Evolutionary conservation across 2,329 filamentous ascomycete genomes (phyloP).

Genomic region (Fonsecaea multimorphosa): DNA sequence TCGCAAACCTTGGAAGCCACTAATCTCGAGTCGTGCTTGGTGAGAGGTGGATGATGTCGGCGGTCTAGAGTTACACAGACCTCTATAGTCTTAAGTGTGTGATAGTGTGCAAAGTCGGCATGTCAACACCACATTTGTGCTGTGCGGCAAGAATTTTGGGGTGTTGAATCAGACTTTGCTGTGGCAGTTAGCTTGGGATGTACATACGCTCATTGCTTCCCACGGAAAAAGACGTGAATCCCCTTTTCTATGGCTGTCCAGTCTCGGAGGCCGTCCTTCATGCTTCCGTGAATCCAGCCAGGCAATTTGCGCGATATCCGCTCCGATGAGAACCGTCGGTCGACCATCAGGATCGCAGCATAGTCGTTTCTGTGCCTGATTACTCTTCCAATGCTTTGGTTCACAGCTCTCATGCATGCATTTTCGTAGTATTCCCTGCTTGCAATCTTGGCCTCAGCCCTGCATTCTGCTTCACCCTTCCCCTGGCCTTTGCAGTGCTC

Average conservation of each 20-base stretch:
- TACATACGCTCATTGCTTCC: constrained; percentile 10
- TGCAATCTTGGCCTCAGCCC: constrained; percentile 52
- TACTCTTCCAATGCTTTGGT: constrained; percentile 92
- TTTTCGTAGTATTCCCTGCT: constrained; percentile 89
- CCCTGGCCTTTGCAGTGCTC: constrained; percentile 32
- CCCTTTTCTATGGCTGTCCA: constrained; percentile 66
- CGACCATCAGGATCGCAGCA: constrained; percentile 84
- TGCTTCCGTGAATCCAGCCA: constrained; percentile 80
- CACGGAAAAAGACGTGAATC: constrained; percentile 62
- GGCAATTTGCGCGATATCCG: constrained; percentile 81
- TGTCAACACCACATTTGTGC: neutral
- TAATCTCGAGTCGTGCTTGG: neutral
- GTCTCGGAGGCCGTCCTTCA: constrained; percentile 61
- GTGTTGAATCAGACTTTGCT: too few species aligned
- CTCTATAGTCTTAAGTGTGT: neutral
- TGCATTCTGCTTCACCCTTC: constrained; percentile 28
- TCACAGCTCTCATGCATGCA: constrained; percentile 93
- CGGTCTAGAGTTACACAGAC: neutral
- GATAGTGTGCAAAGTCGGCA: neutral
- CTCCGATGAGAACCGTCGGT: constrained; percentile 75
- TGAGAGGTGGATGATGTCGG: neutral
- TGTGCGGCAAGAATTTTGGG: too few species aligned
- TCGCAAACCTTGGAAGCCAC: neutral
- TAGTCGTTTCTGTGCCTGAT: constrained; percentile 90
- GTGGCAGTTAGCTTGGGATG: neutral